These are phyloP conservation scores for Talaromyces stipitatus DNA, from an alignment of 495 filamentous ascomycete genomes.

Conservation along the genomic window DNA sequence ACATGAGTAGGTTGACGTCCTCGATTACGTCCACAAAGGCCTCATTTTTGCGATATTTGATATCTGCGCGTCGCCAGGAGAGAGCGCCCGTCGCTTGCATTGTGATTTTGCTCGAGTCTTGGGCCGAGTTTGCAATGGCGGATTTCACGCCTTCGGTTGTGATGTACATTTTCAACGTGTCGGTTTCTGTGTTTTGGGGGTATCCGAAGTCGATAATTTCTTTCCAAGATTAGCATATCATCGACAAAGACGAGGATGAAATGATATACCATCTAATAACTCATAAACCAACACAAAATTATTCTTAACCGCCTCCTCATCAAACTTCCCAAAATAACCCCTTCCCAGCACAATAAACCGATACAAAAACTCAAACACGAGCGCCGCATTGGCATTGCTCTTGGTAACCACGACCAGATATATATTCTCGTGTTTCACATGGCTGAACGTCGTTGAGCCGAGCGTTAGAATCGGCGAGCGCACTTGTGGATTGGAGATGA, in stretches of 20 bases:
- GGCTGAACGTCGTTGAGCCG: constrained; percentile 96
- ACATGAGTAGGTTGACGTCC: constrained; percentile 98
- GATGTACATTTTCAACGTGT: constrained; percentile 99
- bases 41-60: constrained; percentile 99
- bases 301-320: constrained; percentile 99
- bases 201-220: constrained; percentile 99
- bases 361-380: constrained; percentile 98
- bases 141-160: constrained; percentile 98
- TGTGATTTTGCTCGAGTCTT: constrained; percentile 89
- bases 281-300: constrained; percentile 99
- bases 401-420: constrained; percentile 97
- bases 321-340: constrained; percentile 97
- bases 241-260: neutral
- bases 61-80: constrained; percentile 92
- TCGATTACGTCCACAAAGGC: constrained; percentile 99
- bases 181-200: constrained; percentile 97
- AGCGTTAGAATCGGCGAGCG: constrained; percentile 96
- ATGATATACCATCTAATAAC: constrained; percentile 74
- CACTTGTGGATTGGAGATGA: constrained; percentile 97
- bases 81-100: constrained; percentile 98
- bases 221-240: constrained; percentile 23
- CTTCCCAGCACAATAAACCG: constrained; percentile 82
- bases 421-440: constrained; percentile 99
- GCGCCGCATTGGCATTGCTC: constrained; percentile 98
- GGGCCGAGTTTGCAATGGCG: constrained; percentile 62